phyloP scores from a whole-genome alignment of 495 filamentous ascomycete genomes.

The Hypoxylon crocopeplum region DNA sequence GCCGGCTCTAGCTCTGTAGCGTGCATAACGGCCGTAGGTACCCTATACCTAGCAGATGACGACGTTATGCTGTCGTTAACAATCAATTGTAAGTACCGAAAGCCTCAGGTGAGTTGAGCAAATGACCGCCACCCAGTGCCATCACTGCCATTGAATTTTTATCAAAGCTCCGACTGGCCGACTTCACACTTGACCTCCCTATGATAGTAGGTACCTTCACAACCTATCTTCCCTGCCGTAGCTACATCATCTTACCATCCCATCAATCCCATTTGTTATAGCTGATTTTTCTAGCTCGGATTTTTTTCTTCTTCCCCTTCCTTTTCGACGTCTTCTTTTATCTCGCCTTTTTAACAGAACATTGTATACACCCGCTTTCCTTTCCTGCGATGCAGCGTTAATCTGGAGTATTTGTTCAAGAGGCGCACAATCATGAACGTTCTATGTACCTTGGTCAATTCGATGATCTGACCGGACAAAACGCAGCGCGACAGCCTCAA shows the following conservation, averaged over 20 bases:
- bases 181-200: slow-evolving; percentile 14
- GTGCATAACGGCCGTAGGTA: too few relatives aligned
- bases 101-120: slow-evolving; percentile 30
- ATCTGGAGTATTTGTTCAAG: slow-evolving; percentile 3
- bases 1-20: too few relatives aligned
- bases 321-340: not conserved
- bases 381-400: slow-evolving; percentile 5
- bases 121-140: slow-evolving; percentile 19
- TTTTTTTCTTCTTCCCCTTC: slow-evolving; percentile 1
- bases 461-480: slow-evolving; percentile 31
- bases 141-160: slow-evolving; percentile 17
- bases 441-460: slow-evolving; percentile 27
- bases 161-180: slow-evolving; percentile 34
- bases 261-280: slow-evolving; percentile 11
- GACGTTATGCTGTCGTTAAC: slow-evolving; percentile 22
- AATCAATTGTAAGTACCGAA: slow-evolving; percentile 10
- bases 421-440: slow-evolving; percentile 24
- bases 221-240: slow-evolving; percentile 3
- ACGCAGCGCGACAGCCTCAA: slow-evolving; percentile 23
- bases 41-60: too few relatives aligned
- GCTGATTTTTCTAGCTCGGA: slow-evolving; percentile 26
- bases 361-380: slow-evolving; percentile 22
- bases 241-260: not conserved
- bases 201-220: not conserved
- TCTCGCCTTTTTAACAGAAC: slow-evolving; percentile 9